Base-by-base conservation (phyloP, 805 yeast species). In the Candida tibetensis region DNA sequence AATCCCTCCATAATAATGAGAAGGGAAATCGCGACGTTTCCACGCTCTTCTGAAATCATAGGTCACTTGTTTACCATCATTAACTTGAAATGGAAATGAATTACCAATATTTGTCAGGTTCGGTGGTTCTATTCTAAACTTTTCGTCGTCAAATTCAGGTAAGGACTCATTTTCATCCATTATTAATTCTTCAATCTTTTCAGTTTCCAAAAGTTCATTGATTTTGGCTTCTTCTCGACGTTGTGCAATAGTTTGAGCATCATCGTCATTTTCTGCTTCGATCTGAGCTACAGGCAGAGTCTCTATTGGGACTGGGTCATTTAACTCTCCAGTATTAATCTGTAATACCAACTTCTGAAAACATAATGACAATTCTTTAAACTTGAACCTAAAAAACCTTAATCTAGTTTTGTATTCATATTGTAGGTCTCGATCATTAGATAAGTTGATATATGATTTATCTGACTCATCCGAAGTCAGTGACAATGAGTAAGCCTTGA, bases 1-100 rank as follows among this genome's bases (percentile, higher is more conserved):
- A 13, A 52, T 38, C 2, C 54, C 55, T 13, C 36, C 30, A 2
- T 34, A n/a, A 43, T 49, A 50, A 12, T 13, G 14, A 4, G 29
- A n/a, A 9, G 49, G 49, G 28, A 40, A 36, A 26, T 45, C 40
- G 10, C 27, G 33, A 8, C 15, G 15, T 13, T 28, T 10, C 5
- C 30, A 15, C 9, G 10, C 9, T 5, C 30, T 26, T 4, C 15
- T 29, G 10, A 27, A 26, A 12, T 34, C 34, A 16, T 26, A 28
- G 15, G 25, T n/a, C 3, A 28, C 26, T 3, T 30, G 21, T 18
- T 16, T 23, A 13, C 21, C 14, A 3, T 30, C 30, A 6, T 23
- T 17, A 10, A 27, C 21, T 4, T 15, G 31, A 2, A 9, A 12
- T 2, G 8, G 12, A 2, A 17, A 22, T 5, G 38, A 14, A n/a